Conservation (phyloP, 768 basidiomycete genomes). For the Suillus hirtellus region DNA sequence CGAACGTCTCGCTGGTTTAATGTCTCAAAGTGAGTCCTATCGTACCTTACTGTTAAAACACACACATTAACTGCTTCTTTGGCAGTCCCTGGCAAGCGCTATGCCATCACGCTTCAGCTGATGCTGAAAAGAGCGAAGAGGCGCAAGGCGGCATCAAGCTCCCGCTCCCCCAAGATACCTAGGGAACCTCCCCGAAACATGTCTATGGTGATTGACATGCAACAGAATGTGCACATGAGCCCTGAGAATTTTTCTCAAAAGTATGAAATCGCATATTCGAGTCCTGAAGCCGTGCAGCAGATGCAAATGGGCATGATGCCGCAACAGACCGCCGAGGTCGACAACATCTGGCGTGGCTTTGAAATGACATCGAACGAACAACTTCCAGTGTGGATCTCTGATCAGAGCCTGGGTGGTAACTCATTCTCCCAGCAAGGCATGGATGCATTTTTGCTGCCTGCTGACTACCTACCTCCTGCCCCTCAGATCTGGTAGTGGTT, state of each 20-base stretch:
- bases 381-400: conserved; percentile 83
- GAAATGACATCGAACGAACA: conserved; percentile 73
- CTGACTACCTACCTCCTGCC: conserved; percentile 68
- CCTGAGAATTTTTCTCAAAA: conserved; percentile 57
- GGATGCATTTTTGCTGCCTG: conserved; percentile 80
- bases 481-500: conserved; percentile 71
- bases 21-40: conserved; percentile 69
- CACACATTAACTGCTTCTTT: conserved; percentile 13
- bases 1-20: conserved; percentile 70
- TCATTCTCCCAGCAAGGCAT: conserved; percentile 81
- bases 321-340: conserved; percentile 41
- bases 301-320: conserved; percentile 31
- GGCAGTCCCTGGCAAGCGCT: conserved; percentile 88
- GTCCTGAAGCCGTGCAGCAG: conserved; percentile 33
- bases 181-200: conserved; percentile 56
- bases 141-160: conserved; percentile 52
- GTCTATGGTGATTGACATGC: conserved; percentile 48
- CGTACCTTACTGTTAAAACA: conserved; percentile 4
- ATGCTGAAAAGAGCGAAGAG: conserved; percentile 82
- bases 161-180: conserved; percentile 60
- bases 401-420: conserved; percentile 75
- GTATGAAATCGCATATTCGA: conserved; percentile 48
- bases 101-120: conserved; percentile 84
- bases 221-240: conserved; percentile 34
- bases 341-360: conserved; percentile 76